Evolutionary conservation across 805 yeast species (phyloP).

Genomic region (Saccharomycopsis sp.): DNA sequence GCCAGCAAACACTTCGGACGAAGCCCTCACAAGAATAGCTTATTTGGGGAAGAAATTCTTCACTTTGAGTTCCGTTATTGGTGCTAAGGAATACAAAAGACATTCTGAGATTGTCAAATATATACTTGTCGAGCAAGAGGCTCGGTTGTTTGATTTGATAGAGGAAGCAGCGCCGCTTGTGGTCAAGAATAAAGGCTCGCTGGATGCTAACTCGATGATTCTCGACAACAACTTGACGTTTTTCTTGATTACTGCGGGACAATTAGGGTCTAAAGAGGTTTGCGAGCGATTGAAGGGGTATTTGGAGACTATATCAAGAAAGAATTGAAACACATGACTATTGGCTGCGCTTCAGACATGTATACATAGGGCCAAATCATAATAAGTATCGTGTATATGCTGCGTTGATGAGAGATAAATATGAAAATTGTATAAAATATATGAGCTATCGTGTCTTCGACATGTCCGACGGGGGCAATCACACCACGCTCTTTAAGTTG

Average conservation of each 20-base stretch:
- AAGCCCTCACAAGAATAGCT: not conserved
- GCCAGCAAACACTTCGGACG: not conserved
- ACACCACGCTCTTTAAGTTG: not conserved
- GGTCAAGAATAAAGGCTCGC: not conserved
- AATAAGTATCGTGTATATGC: not conserved
- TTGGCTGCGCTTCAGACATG: no score
- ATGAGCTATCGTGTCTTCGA: not conserved
- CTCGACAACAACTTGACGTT: not conserved
- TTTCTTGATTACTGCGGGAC: not conserved
- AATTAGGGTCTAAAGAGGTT: not conserved
- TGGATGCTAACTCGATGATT: not conserved
- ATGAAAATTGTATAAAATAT: not conserved
- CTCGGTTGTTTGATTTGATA: not conserved
- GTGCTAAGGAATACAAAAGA: not conserved
- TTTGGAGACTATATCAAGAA: not conserved
- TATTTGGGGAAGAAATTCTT: not conserved
- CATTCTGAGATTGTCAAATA: not conserved
- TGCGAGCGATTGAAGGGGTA: not conserved
- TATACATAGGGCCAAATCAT: no score
- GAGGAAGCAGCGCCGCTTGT: not conserved
- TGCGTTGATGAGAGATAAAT: not conserved
- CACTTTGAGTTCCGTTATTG: not conserved
- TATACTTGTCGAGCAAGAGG: not conserved
- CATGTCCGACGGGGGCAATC: no score
- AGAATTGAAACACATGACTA: no score